Evolutionary conservation across 441 rosid genomes (phyloP).

Genomic region (Pelargonium citronellum): DNA sequence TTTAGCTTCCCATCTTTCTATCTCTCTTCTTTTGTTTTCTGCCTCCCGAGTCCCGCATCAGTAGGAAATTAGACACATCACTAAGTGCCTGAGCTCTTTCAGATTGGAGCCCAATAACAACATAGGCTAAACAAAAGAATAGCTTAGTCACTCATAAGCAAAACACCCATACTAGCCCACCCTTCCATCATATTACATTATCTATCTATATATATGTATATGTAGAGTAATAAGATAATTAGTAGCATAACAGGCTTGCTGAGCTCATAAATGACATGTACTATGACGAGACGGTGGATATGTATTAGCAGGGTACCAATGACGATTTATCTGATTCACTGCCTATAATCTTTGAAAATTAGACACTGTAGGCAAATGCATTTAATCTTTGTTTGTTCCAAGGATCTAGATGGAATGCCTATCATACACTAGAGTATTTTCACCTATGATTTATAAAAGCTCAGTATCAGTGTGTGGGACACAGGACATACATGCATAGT

Average conservation of each 20-base stretch:
- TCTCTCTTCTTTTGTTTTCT: background rate
- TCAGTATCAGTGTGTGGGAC: no score
- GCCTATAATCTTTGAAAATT: no score
- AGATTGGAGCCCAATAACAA: background rate
- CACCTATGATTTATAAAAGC: no score
- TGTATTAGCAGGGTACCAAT: background rate
- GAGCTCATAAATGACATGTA: background rate
- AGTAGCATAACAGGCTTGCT: background rate
- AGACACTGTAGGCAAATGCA: no score
- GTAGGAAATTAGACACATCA: background rate
- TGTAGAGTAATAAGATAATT: background rate
- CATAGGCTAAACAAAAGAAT: background rate
- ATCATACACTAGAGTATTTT: no score
- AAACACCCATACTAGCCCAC: no score
- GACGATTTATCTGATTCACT: no score
- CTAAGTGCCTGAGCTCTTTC: background rate
- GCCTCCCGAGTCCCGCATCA: background rate
- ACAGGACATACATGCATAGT: no score
- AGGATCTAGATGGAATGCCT: no score
- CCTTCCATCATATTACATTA: no score
- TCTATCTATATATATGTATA: background rate
- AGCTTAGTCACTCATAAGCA: no score
- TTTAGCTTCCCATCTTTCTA: background rate
- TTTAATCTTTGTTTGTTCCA: no score
- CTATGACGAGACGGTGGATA: background rate